Evolutionary conservation across 2,329 filamentous ascomycete genomes (phyloP).

Genomic region (Nothophaeocryptopus gaeumannii): DNA sequence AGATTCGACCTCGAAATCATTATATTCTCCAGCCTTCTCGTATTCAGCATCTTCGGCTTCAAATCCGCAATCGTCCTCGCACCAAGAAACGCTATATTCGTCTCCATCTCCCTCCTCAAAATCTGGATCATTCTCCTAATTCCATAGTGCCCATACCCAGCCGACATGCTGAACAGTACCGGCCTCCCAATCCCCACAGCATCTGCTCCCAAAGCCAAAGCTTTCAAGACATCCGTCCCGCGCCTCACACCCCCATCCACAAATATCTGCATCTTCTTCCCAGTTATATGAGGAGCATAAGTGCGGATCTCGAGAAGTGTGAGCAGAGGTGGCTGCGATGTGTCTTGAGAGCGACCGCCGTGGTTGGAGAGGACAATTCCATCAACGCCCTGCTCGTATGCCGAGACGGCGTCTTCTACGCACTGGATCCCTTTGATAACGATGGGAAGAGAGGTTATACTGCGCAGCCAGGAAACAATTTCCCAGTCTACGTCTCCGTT

Average conservation of each 20-base stretch:
- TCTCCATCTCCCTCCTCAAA: slow-evolving; percentile 58
- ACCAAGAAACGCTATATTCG: slow-evolving; percentile 63
- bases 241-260: slow-evolving; percentile 63
- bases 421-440: slow-evolving; percentile 41
- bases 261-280: slow-evolving; percentile 48
- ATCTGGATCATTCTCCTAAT: slow-evolving; percentile 46
- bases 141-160: slow-evolving; percentile 59
- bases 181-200: slow-evolving; percentile 61
- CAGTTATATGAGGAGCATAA: slow-evolving; percentile 51
- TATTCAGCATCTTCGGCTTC: slow-evolving; percentile 58
- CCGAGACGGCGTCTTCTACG: slow-evolving; percentile 41
- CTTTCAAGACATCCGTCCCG: slow-evolving; percentile 68
- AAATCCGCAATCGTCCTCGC: slow-evolving; percentile 58
- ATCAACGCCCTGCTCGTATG: slow-evolving; percentile 41
- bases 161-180: slow-evolving; percentile 51
- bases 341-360: slow-evolving; percentile 51
- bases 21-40: slow-evolving; percentile 25
- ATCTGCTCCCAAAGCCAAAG: slow-evolving; percentile 61
- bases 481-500: slow-evolving; percentile 28
- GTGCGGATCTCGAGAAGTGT: slow-evolving; percentile 61
- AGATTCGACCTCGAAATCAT: slow-evolving; percentile 44
- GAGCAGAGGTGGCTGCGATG: slow-evolving; percentile 54
- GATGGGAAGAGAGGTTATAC: slow-evolving; percentile 32
- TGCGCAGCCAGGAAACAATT: slow-evolving; percentile 24
- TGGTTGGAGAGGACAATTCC: slow-evolving; percentile 48